Conservation (phyloP, 176 grass and related monocot genomes). For the Thalia dealbata region DNA sequence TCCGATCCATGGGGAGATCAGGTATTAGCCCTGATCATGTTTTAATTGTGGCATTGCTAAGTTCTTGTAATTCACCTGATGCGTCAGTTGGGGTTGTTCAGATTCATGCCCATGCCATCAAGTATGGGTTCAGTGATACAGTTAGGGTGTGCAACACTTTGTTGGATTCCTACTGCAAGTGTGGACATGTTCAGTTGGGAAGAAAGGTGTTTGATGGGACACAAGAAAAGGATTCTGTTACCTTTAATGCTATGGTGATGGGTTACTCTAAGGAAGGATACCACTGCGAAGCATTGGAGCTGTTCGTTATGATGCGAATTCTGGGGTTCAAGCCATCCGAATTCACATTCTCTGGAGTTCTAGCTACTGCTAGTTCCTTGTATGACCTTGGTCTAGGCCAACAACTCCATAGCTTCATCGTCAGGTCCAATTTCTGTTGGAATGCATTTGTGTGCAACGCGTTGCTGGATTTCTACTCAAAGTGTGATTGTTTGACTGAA, state of each 20-base stretch:
- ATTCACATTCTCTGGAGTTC: conserved; percentile 66
- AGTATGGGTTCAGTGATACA: conserved; percentile 28
- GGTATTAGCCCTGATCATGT: conserved; percentile 42
- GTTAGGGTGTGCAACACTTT: conserved; percentile 53
- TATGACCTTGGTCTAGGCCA: conserved; percentile 37
- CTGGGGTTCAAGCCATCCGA: conserved; percentile 26
- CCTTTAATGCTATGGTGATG: conserved; percentile 71
- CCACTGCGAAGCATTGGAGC: conserved; percentile 33
- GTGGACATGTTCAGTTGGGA: conserved; percentile 26
- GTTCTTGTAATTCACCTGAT: conserved; percentile 24
- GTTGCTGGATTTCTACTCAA: conserved; percentile 80
- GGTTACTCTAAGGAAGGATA: conserved; percentile 70
- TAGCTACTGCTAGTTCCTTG: conserved; percentile 36
- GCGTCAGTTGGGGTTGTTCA: conserved; percentile 12
- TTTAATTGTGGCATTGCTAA: conserved; percentile 30
- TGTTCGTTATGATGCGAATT: conserved; percentile 40
- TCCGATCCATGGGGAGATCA: conserved; percentile 42
- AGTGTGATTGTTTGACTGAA: conserved; percentile 43
- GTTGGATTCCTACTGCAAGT: conserved; percentile 85
- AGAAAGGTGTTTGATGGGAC: conserved; percentile 44
- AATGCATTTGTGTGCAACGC: conserved; percentile 72
- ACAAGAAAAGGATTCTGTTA: conserved; percentile 51
- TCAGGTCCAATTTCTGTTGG: conserved; percentile 33
- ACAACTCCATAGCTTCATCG: conserved; percentile 51
- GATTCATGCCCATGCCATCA: conserved; percentile 39